Evolutionary conservation across 2,329 filamentous ascomycete species (phyloP), one percentile per base, ranked within the genome.

Genomic region (Echinosphaeria canescens): DNA sequence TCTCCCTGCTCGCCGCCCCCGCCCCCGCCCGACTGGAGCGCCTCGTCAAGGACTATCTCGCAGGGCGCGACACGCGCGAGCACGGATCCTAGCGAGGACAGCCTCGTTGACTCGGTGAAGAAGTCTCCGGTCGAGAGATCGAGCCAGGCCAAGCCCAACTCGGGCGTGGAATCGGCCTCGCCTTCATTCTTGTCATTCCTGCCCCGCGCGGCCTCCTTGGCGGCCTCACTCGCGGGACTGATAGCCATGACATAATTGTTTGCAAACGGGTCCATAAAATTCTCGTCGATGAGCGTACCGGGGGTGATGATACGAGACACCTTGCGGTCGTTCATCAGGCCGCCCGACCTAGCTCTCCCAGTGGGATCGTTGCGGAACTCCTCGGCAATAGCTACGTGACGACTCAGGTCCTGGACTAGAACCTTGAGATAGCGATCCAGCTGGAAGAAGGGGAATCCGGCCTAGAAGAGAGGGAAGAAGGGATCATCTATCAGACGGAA

Each of bases 91-190:
- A 98, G 52, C 29, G 72, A 70, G 26, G 64, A 55, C 6, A 84
- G 49, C 13, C 72, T 71, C 1, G 76, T 73, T 12, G 56, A 56
- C 42, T 95, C 82, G 1, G 82, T 92, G 40, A 72, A 81, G 49
- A 98, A 98, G 39, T 85, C 78, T 10, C 88, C 88, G 3, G 88
- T 98, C 7, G 88, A 93, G 15, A 95, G 53, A 48, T 98, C 88
- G 25, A 95, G 56, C 88, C 88, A 98, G 22, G 88, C 79, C 26
- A 98, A 54, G 3, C 88, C 88, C 30, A 90, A 54, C 24, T 50
- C 48, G 27, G 59, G 34, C 10, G 41, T 30, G 22, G 38, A 31
- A 8, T 28, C 26, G 24, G 27, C 30, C 28, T 20, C 25, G 24
- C 27, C 17, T 30, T 22, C 23, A 29, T 22, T 28, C 29, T 10